Conservation (phyloP, 78 protist genomes). For the Guillardia theta region DNA sequence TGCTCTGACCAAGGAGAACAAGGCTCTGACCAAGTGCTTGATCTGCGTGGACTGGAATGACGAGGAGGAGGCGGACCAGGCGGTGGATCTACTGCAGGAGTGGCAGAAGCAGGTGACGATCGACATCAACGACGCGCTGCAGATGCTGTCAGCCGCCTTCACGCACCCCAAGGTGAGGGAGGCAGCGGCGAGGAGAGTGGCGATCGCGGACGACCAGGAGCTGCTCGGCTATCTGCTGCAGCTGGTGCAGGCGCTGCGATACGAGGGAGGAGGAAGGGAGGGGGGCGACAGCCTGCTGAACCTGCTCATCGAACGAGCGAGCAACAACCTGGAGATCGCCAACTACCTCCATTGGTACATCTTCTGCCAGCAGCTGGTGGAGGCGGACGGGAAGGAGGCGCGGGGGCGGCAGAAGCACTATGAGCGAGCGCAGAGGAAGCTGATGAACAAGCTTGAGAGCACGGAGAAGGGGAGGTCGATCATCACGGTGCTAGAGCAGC, state of each 20-base stretch:
- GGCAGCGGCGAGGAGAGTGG: neutral
- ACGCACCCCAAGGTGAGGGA: slow-evolving; percentile 63
- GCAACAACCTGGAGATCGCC: neutral
- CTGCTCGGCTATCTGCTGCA: slow-evolving; percentile 64
- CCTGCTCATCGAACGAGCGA: neutral
- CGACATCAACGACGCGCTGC: slow-evolving; percentile 80
- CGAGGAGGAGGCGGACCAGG: slow-evolving; percentile 52
- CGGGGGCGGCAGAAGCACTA: neutral
- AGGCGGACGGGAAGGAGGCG: neutral
- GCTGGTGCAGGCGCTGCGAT: slow-evolving; percentile 87
- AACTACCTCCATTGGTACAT: slow-evolving; percentile 10
- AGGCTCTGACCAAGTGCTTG: slow-evolving; percentile 84
- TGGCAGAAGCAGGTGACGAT: slow-evolving; percentile 59
- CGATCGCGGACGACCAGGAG: slow-evolving; percentile 45
- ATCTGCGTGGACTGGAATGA: slow-evolving; percentile 89
- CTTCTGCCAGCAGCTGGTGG: slow-evolving; percentile 33
- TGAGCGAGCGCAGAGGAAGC: neutral
- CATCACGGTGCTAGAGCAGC: neutral
- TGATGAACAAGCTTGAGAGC: neutral
- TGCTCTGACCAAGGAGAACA: neutral
- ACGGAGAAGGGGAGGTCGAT: neutral
- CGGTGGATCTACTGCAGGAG: slow-evolving; percentile 3
- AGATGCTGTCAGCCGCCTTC: slow-evolving; percentile 68
- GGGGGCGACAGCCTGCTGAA: slow-evolving; percentile 1
- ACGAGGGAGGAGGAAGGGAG: neutral